A percentile compares a stretch with the other conserved stretches of the same genome.
These are phyloP conservation scores for Scytalidium lignicola DNA, from an alignment of 2,329 filamentous ascomycete species.

Conservation along the genomic window DNA sequence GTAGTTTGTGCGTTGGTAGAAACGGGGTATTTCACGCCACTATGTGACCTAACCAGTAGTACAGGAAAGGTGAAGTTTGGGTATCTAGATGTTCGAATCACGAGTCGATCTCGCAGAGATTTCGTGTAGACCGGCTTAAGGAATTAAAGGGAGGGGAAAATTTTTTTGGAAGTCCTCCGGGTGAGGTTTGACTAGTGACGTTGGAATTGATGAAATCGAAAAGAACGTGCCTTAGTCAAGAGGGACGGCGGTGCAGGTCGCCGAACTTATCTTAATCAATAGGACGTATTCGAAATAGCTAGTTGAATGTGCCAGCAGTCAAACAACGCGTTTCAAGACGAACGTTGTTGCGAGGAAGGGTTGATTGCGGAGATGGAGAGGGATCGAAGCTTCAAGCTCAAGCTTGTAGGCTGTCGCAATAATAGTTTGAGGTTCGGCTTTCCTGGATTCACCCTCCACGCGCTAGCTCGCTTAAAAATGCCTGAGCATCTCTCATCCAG, in stretches of 20 bases:
- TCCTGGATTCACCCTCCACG: not conserved
- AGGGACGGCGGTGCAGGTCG: constrained; percentile 30
- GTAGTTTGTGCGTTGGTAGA: not conserved
- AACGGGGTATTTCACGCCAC: not conserved
- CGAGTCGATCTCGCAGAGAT: not conserved
- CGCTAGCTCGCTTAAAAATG: not conserved
- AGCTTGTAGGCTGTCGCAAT: not conserved
- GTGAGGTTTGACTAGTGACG: not conserved
- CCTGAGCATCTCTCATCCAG: too few species aligned
- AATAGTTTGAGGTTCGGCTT: not conserved
- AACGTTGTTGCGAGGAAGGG: constrained; percentile 1
- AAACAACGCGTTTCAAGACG: constrained; percentile 2
- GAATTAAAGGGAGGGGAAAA: not conserved
- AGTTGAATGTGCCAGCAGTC: constrained; percentile 15
- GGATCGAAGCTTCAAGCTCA: constrained; percentile 6
- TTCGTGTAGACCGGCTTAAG: not conserved
- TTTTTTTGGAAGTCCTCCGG: not conserved
- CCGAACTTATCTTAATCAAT: constrained; percentile 22
- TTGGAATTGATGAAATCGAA: constrained; percentile 13
- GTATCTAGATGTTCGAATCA: not conserved
- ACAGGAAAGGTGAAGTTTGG: constrained; percentile 3
- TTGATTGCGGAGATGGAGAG: constrained; percentile 7
- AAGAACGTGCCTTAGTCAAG: constrained; percentile 19
- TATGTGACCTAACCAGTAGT: not conserved
- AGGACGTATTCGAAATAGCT: constrained; percentile 10